A percentile compares a stretch with the other conserved stretches of the same genome.
Evolutionary conservation across 2,329 filamentous ascomycete species (phyloP).

Genomic region (Pyricularia grisea): DNA sequence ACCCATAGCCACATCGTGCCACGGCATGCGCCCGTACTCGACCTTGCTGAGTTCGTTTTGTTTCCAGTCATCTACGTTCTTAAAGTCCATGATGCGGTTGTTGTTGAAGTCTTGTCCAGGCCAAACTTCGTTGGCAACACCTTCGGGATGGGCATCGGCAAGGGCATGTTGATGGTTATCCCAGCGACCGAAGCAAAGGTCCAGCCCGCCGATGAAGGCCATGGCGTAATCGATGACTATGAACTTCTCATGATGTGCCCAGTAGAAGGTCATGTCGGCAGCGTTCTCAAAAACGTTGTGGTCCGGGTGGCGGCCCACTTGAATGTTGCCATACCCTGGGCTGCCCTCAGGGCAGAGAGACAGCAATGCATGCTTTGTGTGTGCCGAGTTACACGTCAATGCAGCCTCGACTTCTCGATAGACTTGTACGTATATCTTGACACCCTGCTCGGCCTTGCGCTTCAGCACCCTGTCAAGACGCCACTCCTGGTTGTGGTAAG

Average conservation of each 20-base stretch:
- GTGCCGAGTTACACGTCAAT: conserved; percentile 82
- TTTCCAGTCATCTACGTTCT: conserved; percentile 86
- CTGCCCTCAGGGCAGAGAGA: conserved; percentile 71
- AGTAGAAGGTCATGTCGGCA: conserved; percentile 94
- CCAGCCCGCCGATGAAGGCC: conserved; percentile 89
- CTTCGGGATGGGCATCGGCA: conserved; percentile 78
- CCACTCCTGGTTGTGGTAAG: conserved; percentile 75
- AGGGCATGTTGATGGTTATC: conserved; percentile 78
- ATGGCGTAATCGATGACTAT: conserved; percentile 86
- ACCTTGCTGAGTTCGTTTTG: conserved; percentile 86
- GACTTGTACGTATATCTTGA: conserved; percentile 88
- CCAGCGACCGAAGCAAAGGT: conserved; percentile 94
- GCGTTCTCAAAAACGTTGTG: conserved; percentile 92
- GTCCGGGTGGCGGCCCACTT: conserved; percentile 82
- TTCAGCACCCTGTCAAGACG: conserved; percentile 81
- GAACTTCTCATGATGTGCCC: conserved; percentile 97
- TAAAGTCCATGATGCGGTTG: conserved; percentile 91
- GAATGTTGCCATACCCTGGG: conserved; percentile 81
- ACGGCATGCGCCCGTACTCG: conserved; percentile 91
- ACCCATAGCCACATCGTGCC: conserved; percentile 94
- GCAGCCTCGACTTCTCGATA: conserved; percentile 82
- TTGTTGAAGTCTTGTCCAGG: conserved; percentile 98
- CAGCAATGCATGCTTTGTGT: conserved; percentile 82
- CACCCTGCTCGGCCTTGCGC: conserved; percentile 78
- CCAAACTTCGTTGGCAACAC: conserved; percentile 75